Evolutionary conservation across 2,329 filamentous ascomycete genomes (phyloP).

Genomic region (Sarocladiaceae sp.): DNA sequence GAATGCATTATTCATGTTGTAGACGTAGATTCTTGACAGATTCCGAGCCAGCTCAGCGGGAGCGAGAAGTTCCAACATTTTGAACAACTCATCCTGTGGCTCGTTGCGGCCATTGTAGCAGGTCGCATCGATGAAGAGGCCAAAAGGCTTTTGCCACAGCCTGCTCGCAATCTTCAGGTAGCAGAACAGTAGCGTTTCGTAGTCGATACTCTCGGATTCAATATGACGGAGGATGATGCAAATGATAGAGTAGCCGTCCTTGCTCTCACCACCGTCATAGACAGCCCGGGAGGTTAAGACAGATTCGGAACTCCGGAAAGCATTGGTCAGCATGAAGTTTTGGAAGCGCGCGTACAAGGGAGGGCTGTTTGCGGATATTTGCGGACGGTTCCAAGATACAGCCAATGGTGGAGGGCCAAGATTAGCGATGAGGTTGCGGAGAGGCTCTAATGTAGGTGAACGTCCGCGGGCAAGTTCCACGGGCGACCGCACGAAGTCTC

Average conservation of each 20-base stretch:
- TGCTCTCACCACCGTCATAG: conserved; percentile 66
- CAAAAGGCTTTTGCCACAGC: conserved; percentile 64
- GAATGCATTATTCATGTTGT: conserved; percentile 69
- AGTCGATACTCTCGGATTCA: conserved; percentile 58
- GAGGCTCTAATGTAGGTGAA: conserved; percentile 52
- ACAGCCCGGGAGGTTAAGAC: conserved; percentile 59
- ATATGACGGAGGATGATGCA: conserved; percentile 64
- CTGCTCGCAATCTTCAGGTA: conserved; percentile 67
- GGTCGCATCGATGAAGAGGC: conserved; percentile 61
- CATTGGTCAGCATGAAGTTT: conserved; percentile 66
- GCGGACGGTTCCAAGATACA: conserved; percentile 63
- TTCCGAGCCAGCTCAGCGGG: conserved; percentile 55
- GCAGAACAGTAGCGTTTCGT: conserved; percentile 59
- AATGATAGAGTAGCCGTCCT: conserved; percentile 63
- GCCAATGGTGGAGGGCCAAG: conserved; percentile 61
- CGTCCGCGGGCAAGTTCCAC: conserved; percentile 45
- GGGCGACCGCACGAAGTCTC: conserved; percentile 49
- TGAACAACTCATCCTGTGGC: conserved; percentile 58
- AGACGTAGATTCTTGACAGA: conserved; percentile 57
- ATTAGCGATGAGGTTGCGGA: conserved; percentile 57
- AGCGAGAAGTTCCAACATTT: conserved; percentile 55
- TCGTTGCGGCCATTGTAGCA: conserved; percentile 64
- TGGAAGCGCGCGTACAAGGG: conserved; percentile 63
- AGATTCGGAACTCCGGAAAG: conserved; percentile 58
- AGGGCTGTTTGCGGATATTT: conserved; percentile 57